Evolutionary conservation across 495 filamentous ascomycete genomes (phyloP).

Genomic region (Chaetomium tenue): DNA sequence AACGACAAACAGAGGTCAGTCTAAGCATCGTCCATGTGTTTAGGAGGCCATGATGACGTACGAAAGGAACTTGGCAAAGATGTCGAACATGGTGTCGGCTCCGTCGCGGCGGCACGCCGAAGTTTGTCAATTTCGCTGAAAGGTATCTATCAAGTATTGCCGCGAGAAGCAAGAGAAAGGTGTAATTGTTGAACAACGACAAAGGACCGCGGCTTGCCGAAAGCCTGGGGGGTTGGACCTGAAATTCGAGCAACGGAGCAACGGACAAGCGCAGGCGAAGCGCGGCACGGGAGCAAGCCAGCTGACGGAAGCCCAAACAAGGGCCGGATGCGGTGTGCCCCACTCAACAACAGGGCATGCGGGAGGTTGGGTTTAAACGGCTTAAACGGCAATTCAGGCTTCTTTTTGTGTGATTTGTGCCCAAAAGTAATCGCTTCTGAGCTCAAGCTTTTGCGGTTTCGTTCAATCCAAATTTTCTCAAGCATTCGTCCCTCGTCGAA

Average conservation of each 20-base stretch:
- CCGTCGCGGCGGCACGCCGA: not conserved
- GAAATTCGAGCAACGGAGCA: not conserved
- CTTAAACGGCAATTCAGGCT: too few species aligned
- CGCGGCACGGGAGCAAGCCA: conserved; percentile 11
- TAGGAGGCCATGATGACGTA: conserved; percentile 46
- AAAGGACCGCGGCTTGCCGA: not conserved
- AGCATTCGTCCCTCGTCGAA: too few species aligned
- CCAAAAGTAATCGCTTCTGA: too few species aligned
- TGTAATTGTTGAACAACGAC: not conserved
- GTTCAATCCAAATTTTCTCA: too few species aligned
- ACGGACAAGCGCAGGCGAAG: not conserved
- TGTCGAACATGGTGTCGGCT: conserved; percentile 66
- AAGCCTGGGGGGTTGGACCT: not conserved
- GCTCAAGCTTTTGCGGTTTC: too few species aligned
- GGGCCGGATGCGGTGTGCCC: not conserved
- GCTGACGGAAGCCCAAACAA: conserved; percentile 10
- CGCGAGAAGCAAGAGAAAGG: not conserved
- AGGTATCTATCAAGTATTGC: not conserved
- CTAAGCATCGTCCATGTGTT: not conserved
- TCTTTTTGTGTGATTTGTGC: too few species aligned
- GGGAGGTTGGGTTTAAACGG: too few species aligned
- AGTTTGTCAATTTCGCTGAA: not conserved
- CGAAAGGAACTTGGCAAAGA: conserved; percentile 78
- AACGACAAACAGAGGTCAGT: conserved; percentile 25
- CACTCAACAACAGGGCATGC: not conserved